Evolutionary conservation across 2,329 filamentous ascomycete species (phyloP).

Genomic region (Juglanconis sp.): DNA sequence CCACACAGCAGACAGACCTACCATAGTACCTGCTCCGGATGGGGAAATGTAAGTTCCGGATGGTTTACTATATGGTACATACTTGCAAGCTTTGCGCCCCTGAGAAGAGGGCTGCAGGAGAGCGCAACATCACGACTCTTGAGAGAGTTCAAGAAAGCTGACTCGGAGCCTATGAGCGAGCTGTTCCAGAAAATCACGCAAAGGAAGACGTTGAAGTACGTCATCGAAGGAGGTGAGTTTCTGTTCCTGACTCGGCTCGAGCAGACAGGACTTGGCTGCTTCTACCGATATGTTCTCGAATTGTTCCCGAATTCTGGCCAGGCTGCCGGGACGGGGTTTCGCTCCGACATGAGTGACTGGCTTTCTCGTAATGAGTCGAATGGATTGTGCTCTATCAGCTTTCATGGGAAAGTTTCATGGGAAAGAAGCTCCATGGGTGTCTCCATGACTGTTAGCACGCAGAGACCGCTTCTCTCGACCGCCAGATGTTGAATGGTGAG

Average conservation of each 20-base stretch:
- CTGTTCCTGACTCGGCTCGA: slow-evolving; percentile 5
- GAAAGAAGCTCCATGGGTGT: too few species aligned
- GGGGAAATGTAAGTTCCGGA: neutral
- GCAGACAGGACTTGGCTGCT: neutral
- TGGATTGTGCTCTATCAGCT: too few species aligned
- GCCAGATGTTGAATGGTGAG: too few species aligned
- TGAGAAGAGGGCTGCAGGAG: slow-evolving; percentile 5
- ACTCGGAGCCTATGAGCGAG: slow-evolving; percentile 4
- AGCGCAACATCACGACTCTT: neutral
- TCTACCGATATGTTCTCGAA: slow-evolving; percentile 6
- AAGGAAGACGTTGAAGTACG: neutral
- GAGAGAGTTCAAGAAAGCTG: slow-evolving; percentile 2
- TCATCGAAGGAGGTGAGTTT: neutral
- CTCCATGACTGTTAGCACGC: too few species aligned
- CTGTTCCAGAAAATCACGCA: neutral
- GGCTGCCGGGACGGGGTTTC: too few species aligned
- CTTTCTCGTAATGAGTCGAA: too few species aligned
- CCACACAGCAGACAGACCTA: neutral
- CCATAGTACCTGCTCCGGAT: neutral
- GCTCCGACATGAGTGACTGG: too few species aligned
- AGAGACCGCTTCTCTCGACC: too few species aligned
- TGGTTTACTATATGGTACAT: neutral
- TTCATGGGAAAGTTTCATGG: too few species aligned
- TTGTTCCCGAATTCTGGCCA: neutral
- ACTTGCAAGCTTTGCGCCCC: neutral